These are phyloP conservation scores for Micromonas commoda DNA, from an alignment of 139 green algal species.

Conservation along the genomic window DNA sequence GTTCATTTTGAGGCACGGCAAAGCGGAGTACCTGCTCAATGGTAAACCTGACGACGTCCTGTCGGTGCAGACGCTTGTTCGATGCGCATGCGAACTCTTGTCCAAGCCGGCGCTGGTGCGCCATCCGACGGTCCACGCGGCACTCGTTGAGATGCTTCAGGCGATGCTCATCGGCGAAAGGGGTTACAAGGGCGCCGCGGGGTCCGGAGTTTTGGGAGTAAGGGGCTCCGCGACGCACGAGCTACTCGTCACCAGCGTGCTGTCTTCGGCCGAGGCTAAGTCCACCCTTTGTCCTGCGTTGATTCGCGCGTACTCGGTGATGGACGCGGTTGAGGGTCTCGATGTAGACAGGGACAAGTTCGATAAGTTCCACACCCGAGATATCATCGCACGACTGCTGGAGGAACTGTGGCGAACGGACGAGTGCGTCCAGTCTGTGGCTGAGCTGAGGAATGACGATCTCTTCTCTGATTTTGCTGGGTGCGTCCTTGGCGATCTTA, in stretches of 20 bases:
- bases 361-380: not conserved
- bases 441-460: not conserved
- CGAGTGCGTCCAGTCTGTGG: not conserved
- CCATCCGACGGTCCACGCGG: not conserved
- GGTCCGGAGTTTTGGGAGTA: not conserved
- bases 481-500: constrained; percentile 67
- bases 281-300: not conserved
- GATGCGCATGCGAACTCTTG: not conserved
- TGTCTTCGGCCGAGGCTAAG: not conserved
- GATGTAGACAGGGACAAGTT: not conserved
- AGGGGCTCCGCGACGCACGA: not conserved
- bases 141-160: not conserved
- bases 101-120: not conserved
- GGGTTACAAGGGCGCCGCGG: not conserved
- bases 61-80: not conserved
- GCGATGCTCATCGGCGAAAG: not conserved
- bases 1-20: not conserved
- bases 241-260: not conserved
- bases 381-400: not conserved
- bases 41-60: not conserved
- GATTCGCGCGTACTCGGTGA: not conserved
- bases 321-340: constrained; percentile 1
- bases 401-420: not conserved
- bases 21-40: not conserved
- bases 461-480: constrained; percentile 51